These are phyloP conservation scores for Pyrenopolyporus hunteri DNA, from an alignment of 495 filamentous ascomycete genomes.

Conservation along the genomic window DNA sequence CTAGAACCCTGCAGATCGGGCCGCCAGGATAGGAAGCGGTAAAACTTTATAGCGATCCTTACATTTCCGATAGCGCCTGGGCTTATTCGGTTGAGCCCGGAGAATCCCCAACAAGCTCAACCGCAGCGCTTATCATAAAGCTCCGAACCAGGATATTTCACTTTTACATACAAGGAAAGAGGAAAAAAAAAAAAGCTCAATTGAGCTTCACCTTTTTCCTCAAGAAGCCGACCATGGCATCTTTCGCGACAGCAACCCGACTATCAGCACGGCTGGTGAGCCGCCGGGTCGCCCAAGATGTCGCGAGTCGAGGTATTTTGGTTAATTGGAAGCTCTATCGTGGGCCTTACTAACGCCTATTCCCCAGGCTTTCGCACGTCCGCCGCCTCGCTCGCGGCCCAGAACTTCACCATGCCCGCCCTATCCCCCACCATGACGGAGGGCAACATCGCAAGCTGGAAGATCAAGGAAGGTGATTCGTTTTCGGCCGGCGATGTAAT, in stretches of 20 bases:
- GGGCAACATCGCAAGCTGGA: conserved; percentile 79
- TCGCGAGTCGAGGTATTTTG: conserved; percentile 54
- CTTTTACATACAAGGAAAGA: conserved; percentile 3
- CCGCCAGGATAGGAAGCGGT: conserved; percentile 14
- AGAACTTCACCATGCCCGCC: conserved; percentile 86
- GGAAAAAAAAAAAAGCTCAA: conserved; percentile 39
- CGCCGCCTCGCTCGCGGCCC: conserved; percentile 64
- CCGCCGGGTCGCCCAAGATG: conserved; percentile 57
- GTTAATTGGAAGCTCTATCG: conserved; percentile 17
- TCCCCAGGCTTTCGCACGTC: conserved; percentile 66
- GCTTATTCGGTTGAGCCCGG: conserved; percentile 37
- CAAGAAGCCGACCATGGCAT: conserved; percentile 54
- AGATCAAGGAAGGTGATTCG: conserved; percentile 76
- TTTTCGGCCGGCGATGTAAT: conserved; percentile 80
- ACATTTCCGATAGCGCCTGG: conserved; percentile 31
- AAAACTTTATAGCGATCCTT: conserved; percentile 36
- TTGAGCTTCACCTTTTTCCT: conserved; percentile 43
- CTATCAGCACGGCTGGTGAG: conserved; percentile 56
- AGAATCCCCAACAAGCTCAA: conserved; percentile 43
- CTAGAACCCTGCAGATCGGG: not conserved
- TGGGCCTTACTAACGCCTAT: not conserved
- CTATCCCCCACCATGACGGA: conserved; percentile 88
- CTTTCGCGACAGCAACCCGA: conserved; percentile 56
- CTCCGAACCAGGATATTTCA: conserved; percentile 22
- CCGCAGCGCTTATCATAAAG: conserved; percentile 32